Evolutionary conservation across 768 basidiomycete species (phyloP), one percentile per base, ranked within the genome.

Genomic region (Erythrobasidium yunnanense): DNA sequence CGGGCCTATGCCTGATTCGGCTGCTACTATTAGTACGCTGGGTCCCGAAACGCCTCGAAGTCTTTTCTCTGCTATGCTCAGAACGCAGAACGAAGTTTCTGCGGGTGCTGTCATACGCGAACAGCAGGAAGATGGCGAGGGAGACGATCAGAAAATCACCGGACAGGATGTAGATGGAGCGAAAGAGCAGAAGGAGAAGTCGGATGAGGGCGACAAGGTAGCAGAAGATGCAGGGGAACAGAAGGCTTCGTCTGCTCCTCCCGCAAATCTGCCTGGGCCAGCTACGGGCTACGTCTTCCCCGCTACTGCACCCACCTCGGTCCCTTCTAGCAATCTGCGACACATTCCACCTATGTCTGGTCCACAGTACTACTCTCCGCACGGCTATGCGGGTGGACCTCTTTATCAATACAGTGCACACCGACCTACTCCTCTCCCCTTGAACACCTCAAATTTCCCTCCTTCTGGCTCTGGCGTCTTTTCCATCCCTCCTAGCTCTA

Each of bases 231-330:
- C 15, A 45, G 22, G 15, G 15, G 42, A 45, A 45, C 15, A 15
- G 15, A 20, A 20, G 22, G 15, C 42, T 45, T 15, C 42, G 42
- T 45, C 42, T 45, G 42, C 42, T 20, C 15, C 42, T 45, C 15
- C 42, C 15, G 22, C 42, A 15, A n/a, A 54, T 4, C 34, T 32
- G 8, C 56, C 56, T 17, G 56, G 56, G 29, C 56, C 56, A 7
- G 38, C 38, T 27, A 5, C 33, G 17, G 35, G 34, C 34, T 58
- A 58, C 56, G 56, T 46, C 35, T 58, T 58, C 29, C 56, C 56
- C 29, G 8, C 32, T 27, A 42, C 38, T 22, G 29, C 56, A 20
- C 22, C 56, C 23, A 58, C 47, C 38, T 38, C 35, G 30, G 56
- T 25, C 56, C 42, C 11, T n/a, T 11, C n/a, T n/a, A 42, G 38